Base-by-base conservation (phyloP, 768 basidiomycete genomes). In the Pluteus cervinus region DNA sequence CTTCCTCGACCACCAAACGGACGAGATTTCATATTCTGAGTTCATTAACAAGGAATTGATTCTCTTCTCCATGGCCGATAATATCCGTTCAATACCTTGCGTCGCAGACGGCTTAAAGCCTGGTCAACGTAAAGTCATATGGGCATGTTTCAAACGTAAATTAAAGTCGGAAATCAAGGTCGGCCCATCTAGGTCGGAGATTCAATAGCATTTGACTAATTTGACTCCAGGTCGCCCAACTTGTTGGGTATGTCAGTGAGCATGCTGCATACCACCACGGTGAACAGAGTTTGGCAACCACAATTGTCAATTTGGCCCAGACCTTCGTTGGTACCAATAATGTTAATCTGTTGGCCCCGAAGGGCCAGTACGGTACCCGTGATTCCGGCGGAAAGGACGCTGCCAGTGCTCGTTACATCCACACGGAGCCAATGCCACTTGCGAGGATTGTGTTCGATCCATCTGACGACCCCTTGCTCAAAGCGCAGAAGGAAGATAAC, bases 31-130 rank as follows among this genome's bases (percentile, higher is more conserved):
- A 0, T 87, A 81, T 55, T 75, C 84, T 1, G 93, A 99, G 51
- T 99, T 99, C 57, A 94, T 99, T 65, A 97, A 99, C 69, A 89
- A 81, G 61, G 96, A 99, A 55, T 65, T 99, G 31, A 97, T 99
- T 42, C 71, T 97, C 18, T 99, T 97, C 73, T 99, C 96, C 1
- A 97, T 98, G 90, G 96, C 96, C 4, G 96, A 99, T 55, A 98
- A 98, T 52, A 76, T 96, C 46, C 92, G 96, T 39, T 99, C 96
- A 4, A 98, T 99, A 47, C 96, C 96, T 2, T 96, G 86, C 0
- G 75, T 89, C 11, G 79, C 81, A 9, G 96, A 98, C 55, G 96
- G 96, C 30, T 67, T 99, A 40, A 99, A 99, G 61, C 94, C 96
- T 26, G 93, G 92, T 57, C 96, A 99, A 54, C 73, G 96, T 25